These are phyloP conservation scores for Yarrowia sp. DNA, from an alignment of 805 yeast species.

Conservation along the genomic window DNA sequence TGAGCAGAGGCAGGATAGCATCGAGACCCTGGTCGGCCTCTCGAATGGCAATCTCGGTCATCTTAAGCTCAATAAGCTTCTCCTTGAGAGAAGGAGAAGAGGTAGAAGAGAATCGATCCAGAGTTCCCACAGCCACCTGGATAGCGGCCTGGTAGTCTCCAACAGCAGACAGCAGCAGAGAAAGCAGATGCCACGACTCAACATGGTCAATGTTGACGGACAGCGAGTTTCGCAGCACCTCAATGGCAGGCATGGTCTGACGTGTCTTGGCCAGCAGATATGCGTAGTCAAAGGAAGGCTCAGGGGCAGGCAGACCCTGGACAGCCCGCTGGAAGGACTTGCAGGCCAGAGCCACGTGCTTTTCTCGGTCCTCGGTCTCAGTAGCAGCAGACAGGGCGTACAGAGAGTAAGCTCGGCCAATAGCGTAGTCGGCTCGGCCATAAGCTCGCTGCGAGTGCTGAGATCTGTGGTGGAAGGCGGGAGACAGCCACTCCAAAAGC, in stretches of 20 bases:
- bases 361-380: conserved; percentile 26
- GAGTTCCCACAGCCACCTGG: conserved; percentile 53
- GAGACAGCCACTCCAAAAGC: conserved; percentile 26
- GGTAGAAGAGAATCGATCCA: conserved; percentile 34
- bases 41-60: conserved; percentile 69
- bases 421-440: not conserved
- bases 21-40: conserved; percentile 58
- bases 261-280: conserved; percentile 32
- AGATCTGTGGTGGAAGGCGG: conserved; percentile 9
- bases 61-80: conserved; percentile 58
- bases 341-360: conserved; percentile 28
- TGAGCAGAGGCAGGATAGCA: conserved; percentile 59
- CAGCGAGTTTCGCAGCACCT: conserved; percentile 32
- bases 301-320: conserved; percentile 26
- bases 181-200: conserved; percentile 64
- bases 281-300: conserved; percentile 34
- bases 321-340: conserved; percentile 29
- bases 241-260: conserved; percentile 32
- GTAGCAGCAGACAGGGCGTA: conserved; percentile 27
- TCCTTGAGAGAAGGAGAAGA: conserved; percentile 37
- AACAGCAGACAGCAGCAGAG: conserved; percentile 58
- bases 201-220: conserved; percentile 49
- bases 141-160: conserved; percentile 57
- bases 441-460: conserved; percentile 7
- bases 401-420: conserved; percentile 28